Percentiles rank a stretch among this genome's conserved stretches.
Evolutionary conservation across 352 stramenopile species (phyloP).

Genomic region (Phytophthora boehmeriae): DNA sequence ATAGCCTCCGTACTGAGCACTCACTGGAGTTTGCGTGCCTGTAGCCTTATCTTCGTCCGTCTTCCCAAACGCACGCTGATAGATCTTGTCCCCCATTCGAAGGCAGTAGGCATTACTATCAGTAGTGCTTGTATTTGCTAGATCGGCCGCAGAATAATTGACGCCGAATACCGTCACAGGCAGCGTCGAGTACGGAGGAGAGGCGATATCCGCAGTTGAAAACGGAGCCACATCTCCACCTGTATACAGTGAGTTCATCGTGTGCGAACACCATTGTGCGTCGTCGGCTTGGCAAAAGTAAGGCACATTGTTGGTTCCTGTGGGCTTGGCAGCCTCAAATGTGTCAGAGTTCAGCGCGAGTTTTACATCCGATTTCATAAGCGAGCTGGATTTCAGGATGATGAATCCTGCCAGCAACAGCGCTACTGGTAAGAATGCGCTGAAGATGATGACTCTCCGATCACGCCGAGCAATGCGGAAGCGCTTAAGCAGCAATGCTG

Average conservation of each 20-base stretch:
- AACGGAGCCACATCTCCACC: constrained; percentile 35
- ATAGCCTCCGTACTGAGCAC: constrained; percentile 46
- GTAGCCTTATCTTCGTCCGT: constrained; percentile 74
- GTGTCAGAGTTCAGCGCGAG: constrained; percentile 42
- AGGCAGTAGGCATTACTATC: constrained; percentile 42
- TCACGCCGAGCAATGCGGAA: constrained; percentile 91
- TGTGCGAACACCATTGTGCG: constrained; percentile 53
- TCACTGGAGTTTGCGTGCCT: constrained; percentile 46
- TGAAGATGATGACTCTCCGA: constrained; percentile 89
- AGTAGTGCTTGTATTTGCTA: constrained; percentile 22
- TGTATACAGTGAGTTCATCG: constrained; percentile 38
- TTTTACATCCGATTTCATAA: constrained; percentile 55
- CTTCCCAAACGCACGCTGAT: constrained; percentile 42
- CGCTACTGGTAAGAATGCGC: constrained; percentile 72
- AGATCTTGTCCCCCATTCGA: constrained; percentile 40
- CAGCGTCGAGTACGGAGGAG: constrained; percentile 38
- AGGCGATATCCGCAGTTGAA: constrained; percentile 32
- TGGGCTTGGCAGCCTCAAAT: constrained; percentile 24
- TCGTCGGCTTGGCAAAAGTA: constrained; percentile 58
- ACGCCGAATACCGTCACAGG: constrained; percentile 42
- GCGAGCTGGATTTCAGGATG: constrained; percentile 67
- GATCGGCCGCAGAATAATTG: constrained; percentile 30
- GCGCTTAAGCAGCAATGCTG: constrained; percentile 89
- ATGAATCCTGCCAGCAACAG: constrained; percentile 84
- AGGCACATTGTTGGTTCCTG: constrained; percentile 37